Conservation (phyloP, 306 rosid genomes). For the Pueraria montana region DNA sequence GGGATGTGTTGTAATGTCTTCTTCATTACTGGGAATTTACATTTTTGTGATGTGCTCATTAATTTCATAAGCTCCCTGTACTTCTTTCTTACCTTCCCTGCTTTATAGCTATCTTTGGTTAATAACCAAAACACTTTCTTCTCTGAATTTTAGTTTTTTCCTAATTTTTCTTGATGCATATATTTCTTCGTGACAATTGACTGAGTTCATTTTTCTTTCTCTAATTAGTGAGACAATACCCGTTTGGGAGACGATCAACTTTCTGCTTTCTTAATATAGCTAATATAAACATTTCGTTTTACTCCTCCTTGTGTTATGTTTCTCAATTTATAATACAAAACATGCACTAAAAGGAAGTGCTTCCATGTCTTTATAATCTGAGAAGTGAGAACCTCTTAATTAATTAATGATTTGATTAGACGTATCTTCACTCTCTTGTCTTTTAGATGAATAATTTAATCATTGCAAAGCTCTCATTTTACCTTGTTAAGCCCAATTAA, state of each 20-base stretch:
- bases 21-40: constrained; percentile 26
- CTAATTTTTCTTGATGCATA: constrained; percentile 45
- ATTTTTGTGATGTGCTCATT: constrained; percentile 38
- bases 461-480: constrained; percentile 16
- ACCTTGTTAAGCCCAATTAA: background rate
- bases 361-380: constrained; percentile 10
- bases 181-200: constrained; percentile 42
- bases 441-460: constrained; percentile 13
- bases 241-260: constrained; percentile 29
- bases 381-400: constrained; percentile 10
- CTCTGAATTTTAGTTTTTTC: constrained; percentile 58
- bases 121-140: constrained; percentile 63
- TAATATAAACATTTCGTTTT: constrained; percentile 9
- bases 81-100: constrained; percentile 36
- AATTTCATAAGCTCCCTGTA: constrained; percentile 39
- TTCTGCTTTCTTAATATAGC: constrained; percentile 53
- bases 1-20: constrained; percentile 16
- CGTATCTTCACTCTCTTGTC: background rate
- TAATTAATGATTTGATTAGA: background rate
- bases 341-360: constrained; percentile 4
- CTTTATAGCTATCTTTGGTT: constrained; percentile 57
- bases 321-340: constrained; percentile 10
- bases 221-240: constrained; percentile 53
- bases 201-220: constrained; percentile 51
- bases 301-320: background rate